Evolutionary conservation across 2,329 filamentous ascomycete species (phyloP), one percentile per base, ranked within the genome.

Genomic region (Cladosporium sp.): DNA sequence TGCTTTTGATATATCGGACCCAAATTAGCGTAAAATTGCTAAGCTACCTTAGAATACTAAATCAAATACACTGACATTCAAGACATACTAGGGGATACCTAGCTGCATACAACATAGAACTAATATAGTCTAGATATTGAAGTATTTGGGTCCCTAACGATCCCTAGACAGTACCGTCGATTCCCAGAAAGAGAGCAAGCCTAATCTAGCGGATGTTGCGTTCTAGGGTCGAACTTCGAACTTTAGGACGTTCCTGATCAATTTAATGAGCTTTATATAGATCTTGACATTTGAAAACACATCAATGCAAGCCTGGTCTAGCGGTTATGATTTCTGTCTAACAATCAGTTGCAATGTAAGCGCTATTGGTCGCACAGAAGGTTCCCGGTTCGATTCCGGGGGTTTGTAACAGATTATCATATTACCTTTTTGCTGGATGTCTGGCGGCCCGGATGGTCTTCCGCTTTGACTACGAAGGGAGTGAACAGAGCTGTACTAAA

Each of bases 251-350:
- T 3, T 12, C 3, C 8, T 33, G 10, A 11, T 11, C 0, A 8
- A 1, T 16, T 16, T 16, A 2, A 4, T 12, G 5, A 37, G 14
- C 14, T 4, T 12, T 50, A 8, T 26, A 23, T 50, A n/a, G n/a
- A n/a, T n/a, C n/a, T n/a, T n/a, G n/a, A n/a, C 10, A 1, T 0
- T 3, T 11, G 1, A 11, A 33, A 52, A 52, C 1, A 16, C 4
- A 16, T 21, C 6, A 40, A 4, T 10, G 50, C 52, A 55, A 55
- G 52, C 52, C 52, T 55, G 52, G 52, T 55, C 52, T 55, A 55
- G 29, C 52, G 52, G 52, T 55, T 55, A 55, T 55, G 52, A 55
- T 55, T 55, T 55, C 52, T 55, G 52, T 55, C 52, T 55, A 55
- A 55, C 52, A 55, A 29, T 53, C 18, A 11, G 52, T 55, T 55